These are phyloP conservation scores for Fusarium pseudograminearum DNA, from an alignment of 2,329 filamentous ascomycete species.

Conservation along the genomic window DNA sequence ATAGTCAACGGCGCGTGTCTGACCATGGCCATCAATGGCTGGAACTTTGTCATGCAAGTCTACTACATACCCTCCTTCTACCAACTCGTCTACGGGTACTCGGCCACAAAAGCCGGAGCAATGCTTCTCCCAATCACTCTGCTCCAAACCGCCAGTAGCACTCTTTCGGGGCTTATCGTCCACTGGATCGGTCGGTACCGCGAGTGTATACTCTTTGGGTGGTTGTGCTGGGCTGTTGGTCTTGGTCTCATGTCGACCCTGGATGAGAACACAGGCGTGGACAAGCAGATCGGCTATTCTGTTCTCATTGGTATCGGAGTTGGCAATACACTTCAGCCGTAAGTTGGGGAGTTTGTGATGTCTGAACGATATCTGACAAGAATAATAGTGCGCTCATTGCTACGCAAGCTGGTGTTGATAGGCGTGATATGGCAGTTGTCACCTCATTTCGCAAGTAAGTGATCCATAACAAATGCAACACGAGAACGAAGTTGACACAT, in stretches of 20 bases:
- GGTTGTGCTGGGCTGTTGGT: slow-evolving; percentile 64
- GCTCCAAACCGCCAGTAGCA: slow-evolving; percentile 60
- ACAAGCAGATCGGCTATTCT: slow-evolving; percentile 66
- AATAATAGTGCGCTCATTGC: slow-evolving; percentile 59
- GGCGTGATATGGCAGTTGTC: slow-evolving; percentile 58
- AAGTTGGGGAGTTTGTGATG: slow-evolving; percentile 18
- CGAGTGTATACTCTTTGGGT: slow-evolving; percentile 66
- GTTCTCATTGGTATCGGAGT: slow-evolving; percentile 65
- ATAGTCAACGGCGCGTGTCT: slow-evolving; percentile 68
- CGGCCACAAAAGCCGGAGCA: slow-evolving; percentile 56
- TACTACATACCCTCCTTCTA: slow-evolving; percentile 63
- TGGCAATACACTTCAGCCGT: slow-evolving; percentile 65
- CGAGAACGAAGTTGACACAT: background rate
- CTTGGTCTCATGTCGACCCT: slow-evolving; percentile 66
- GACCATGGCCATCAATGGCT: slow-evolving; percentile 69
- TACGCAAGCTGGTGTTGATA: slow-evolving; percentile 68
- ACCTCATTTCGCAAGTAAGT: slow-evolving; percentile 59
- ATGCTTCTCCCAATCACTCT: slow-evolving; percentile 59
- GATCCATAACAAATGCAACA: background rate
- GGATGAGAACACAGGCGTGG: slow-evolving; percentile 60
- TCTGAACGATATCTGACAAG: background rate
- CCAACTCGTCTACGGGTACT: slow-evolving; percentile 60
- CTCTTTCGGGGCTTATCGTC: slow-evolving; percentile 64
- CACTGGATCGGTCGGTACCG: slow-evolving; percentile 65
- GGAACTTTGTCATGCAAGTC: slow-evolving; percentile 69